Base-by-base conservation (phyloP, 441 rosid species). In the Bocquillonia castaneifolia region DNA sequence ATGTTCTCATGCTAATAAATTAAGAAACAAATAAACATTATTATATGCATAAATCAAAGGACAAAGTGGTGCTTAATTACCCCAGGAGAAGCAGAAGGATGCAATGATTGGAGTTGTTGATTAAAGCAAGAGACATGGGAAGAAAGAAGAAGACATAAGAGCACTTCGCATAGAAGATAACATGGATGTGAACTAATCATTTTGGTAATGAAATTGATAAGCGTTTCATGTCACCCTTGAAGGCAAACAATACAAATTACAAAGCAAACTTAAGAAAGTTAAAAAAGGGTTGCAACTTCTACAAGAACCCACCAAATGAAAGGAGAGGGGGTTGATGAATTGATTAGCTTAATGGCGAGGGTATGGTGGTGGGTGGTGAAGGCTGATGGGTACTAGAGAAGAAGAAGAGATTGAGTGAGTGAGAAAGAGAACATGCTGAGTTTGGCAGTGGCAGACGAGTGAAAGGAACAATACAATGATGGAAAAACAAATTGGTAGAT, bases 381-480 rank as follows among this genome's bases (percentile, higher is more conserved):
- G 56, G 48, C 3, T 14, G 22, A 50, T 66, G 22, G 45, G n/a
- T 52, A 26, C 25, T 61, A 7, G 7, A 1, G 23, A 56, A 36
- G 63, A 34, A 48, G 67, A 64, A 55, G 71, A 59, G 63, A 48
- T 57, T 64, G 63, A 36, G 23, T 31, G 26, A 15, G 50, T 23
- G 31, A 40, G 22, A 52, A 63, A 61, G 63, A 45, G 73, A 10
- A 17, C 5, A 37, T 17, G 22, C 12, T 58, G 39, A 58, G 34
- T 34, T 47, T 55, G 52, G 59, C 10, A 36, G 80, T 14, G 42
- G 66, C 48, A 69, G 71, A 29, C 17, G 31, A 37, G 47, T 81
- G 88, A 83, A 82, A 86, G 75, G 80, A 85, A 86, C 86, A 78
- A 78, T 39, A 75, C 85, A 68, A 72, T 60, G 55, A 57, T 71